Conservation (phyloP, 1,139 yeast genomes). For the Blastobotrys malaysiensis region DNA sequence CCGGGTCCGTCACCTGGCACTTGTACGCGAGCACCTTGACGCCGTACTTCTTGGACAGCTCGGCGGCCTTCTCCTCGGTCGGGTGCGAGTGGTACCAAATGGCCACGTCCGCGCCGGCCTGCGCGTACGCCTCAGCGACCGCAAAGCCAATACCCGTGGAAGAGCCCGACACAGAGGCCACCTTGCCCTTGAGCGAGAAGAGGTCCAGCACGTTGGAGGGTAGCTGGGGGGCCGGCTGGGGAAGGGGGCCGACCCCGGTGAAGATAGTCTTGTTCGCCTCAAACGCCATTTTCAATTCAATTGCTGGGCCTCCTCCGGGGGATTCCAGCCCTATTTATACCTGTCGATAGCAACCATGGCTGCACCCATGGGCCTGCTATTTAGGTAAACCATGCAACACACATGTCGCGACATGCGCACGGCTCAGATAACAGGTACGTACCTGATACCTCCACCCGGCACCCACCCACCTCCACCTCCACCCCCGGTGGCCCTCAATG, state of each 20-base stretch:
- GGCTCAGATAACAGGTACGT: background rate
- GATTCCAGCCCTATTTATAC: conserved; percentile 4
- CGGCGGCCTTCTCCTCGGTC: conserved; percentile 54
- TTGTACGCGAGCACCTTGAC: conserved; percentile 67
- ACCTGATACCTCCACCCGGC: background rate
- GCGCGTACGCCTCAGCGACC: conserved; percentile 81
- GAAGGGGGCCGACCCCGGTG: conserved; percentile 35
- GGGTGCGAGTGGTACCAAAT: conserved; percentile 73
- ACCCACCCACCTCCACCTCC: background rate
- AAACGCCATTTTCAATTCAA: conserved; percentile 5
- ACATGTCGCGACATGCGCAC: background rate
- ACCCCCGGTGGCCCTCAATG: too few relatives aligned
- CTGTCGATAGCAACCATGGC: background rate
- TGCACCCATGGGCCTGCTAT: background rate
- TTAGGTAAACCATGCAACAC: background rate
- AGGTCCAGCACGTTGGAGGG: conserved; percentile 31
- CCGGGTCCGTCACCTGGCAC: conserved; percentile 58
- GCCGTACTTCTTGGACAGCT: conserved; percentile 55
- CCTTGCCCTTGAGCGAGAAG: conserved; percentile 63
- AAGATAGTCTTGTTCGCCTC: conserved; percentile 21
- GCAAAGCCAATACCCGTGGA: conserved; percentile 82
- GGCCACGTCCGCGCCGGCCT: conserved; percentile 88
- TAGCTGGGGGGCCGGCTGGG: conserved; percentile 30
- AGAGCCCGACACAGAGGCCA: conserved; percentile 85
- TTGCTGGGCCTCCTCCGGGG: background rate